Percentiles rank a stretch among this genome's conserved stretches.
phyloP scores from a whole-genome alignment of 371 early-diverging fungal species.

The Mortierella sp. region DNA sequence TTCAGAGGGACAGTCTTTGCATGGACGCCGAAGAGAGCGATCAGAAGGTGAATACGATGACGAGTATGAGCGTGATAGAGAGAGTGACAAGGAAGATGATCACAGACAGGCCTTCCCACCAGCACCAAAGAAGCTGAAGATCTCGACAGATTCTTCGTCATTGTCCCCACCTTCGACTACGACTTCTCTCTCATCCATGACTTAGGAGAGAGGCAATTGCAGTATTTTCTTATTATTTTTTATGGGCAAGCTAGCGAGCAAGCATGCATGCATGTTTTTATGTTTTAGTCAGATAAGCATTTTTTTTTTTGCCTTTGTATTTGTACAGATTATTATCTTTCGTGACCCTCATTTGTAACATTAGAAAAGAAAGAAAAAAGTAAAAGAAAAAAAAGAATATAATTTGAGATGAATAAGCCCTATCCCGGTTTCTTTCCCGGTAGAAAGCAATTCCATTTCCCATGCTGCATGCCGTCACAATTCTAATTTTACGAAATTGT shows the following conservation, averaged over 20 bases:
- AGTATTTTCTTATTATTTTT: background rate
- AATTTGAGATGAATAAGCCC: too few species aligned
- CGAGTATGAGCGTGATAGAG: conserved; percentile 12
- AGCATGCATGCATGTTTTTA: background rate
- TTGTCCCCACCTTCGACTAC: conserved; percentile 42
- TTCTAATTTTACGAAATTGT: too few species aligned
- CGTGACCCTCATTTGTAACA: background rate
- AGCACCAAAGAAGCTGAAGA: conserved; percentile 35
- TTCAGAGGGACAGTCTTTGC: background rate
- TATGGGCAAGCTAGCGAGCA: background rate
- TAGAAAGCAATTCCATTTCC: too few species aligned
- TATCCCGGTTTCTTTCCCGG: too few species aligned
- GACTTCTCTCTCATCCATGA: conserved; percentile 33
- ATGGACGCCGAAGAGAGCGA: conserved; percentile 23
- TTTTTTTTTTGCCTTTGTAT: background rate
- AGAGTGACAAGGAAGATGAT: conserved; percentile 4
- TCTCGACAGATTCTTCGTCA: conserved; percentile 46
- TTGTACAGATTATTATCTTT: background rate
- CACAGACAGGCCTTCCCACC: conserved; percentile 15
- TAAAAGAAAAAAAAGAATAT: too few species aligned
- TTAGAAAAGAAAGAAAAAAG: background rate
- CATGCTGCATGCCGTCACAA: too few species aligned
- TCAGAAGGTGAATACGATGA: conserved; percentile 21
- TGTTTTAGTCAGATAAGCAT: background rate
- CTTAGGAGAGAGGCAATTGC: conserved; percentile 7